phyloP scores from a whole-genome alignment of 108 stramenopile species.

The Ochromonas danica region DNA sequence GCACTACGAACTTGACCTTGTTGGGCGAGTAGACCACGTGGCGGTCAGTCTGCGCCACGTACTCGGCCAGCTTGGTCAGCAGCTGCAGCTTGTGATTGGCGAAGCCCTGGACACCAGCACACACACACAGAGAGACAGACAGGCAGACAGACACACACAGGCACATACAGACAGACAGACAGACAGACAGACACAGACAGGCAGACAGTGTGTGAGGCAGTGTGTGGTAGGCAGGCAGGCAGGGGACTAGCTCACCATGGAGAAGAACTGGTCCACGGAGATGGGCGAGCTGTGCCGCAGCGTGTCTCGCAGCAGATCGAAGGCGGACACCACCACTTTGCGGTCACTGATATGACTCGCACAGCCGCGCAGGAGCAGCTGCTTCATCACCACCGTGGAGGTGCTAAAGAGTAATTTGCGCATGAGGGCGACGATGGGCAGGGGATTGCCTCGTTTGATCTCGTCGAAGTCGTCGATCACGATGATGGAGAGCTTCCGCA shows the following conservation, averaged over 20 bases:
- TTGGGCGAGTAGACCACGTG: background rate
- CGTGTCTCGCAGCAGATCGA: constrained; percentile 10
- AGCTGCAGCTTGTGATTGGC: background rate
- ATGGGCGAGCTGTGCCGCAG: background rate
- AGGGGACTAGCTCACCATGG: background rate
- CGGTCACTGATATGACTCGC: background rate
- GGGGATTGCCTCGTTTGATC: background rate
- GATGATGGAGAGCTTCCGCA: background rate
- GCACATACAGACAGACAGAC: too few species aligned
- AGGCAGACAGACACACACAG: too few species aligned
- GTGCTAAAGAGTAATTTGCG: constrained; percentile 1
- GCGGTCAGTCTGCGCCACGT: background rate
- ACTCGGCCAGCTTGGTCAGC: background rate
- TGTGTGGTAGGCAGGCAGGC: too few species aligned
- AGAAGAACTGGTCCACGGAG: constrained; percentile 5
- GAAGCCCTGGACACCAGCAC: constrained; percentile 4
- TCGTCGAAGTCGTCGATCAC: background rate
- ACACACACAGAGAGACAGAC: too few species aligned
- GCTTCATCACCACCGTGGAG: background rate
- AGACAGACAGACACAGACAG: too few species aligned
- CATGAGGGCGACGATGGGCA: background rate
- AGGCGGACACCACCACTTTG: background rate
- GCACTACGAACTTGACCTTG: background rate
- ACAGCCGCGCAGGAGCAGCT: background rate
- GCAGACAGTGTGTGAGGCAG: too few species aligned